phyloP scores from a whole-genome alignment of 371 early-diverging fungal genomes.

The Encephalitozoon hellem region DNA sequence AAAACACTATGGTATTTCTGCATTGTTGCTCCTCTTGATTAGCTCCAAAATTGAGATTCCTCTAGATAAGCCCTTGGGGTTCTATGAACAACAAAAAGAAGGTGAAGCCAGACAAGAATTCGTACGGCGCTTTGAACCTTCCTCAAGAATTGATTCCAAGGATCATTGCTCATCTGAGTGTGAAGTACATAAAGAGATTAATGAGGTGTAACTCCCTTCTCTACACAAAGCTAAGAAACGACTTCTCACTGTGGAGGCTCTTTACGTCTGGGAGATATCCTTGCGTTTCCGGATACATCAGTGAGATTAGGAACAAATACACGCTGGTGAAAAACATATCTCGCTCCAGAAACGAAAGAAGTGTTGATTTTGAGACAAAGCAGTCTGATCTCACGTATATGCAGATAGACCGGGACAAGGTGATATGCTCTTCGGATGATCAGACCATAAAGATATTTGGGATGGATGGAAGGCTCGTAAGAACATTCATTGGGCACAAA shows the following conservation, averaged over 20 bases:
- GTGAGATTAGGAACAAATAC: slow-evolving; percentile 33
- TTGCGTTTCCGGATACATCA: slow-evolving; percentile 26
- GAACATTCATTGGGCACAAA: slow-evolving; percentile 73
- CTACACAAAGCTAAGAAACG: slow-evolving; percentile 21
- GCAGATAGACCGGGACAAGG: background rate
- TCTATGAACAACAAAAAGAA: background rate
- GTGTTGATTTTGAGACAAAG: slow-evolving; percentile 29
- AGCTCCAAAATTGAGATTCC: background rate
- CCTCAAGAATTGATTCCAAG: slow-evolving; percentile 32
- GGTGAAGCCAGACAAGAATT: no score
- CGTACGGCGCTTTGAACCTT: background rate
- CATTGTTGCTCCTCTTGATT: background rate
- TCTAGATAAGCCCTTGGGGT: background rate
- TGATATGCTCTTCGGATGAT: slow-evolving; percentile 55
- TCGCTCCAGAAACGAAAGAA: slow-evolving; percentile 1
- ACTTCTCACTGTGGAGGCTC: slow-evolving; percentile 44
- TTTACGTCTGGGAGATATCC: background rate
- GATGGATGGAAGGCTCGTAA: slow-evolving; percentile 63
- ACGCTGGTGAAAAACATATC: slow-evolving; percentile 22
- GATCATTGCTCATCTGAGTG: slow-evolving; percentile 11
- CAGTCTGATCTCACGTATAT: slow-evolving; percentile 50
- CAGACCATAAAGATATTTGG: slow-evolving; percentile 48
- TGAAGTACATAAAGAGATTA: slow-evolving; percentile 45
- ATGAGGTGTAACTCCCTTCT: slow-evolving; percentile 26
- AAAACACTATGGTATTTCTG: background rate